Evolutionary conservation across 441 rosid species (phyloP), one percentile per base, ranked within the genome.

Genomic region (Brassica balearica): DNA sequence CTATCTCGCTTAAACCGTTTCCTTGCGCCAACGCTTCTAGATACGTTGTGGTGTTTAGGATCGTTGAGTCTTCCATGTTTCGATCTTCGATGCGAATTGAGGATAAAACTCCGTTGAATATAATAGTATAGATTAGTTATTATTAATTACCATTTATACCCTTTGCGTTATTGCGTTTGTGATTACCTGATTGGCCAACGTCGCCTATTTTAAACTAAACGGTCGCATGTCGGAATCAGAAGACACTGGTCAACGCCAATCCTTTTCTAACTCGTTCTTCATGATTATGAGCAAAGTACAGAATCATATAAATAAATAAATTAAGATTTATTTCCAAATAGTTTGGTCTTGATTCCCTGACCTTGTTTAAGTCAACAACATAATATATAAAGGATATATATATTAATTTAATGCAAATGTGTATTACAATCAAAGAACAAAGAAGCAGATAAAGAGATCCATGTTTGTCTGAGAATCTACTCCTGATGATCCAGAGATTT

Each of bases 401-500:
- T 19, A 23, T 23, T 23, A 23, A 17, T 5, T 53, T 6, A 48
- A 53, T 32, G 55, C 6, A 11, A 11, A 3, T 61, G 61, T 19
- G 8, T n/a, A 29, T 17, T 41, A 66, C 61, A 65, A 46, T 66
- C 56, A 19, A 53, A 38, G 71, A 53, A 78, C 59, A 69, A 79
- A 46, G 23, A 69, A 68, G 63, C 51, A 64, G 34, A 20, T 0
- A 69, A 14, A 65, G 64, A 19, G 43, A 20, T 69, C 58, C 19
- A 65, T 71, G 38, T 43, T 66, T 75, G 69, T 59, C 53, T 73
- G 41, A 69, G 53, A 9, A 23, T 58, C 82, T 82, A 85, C n/a
- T 77, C 61, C 14, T 86, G 81, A 38, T 66, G 41, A 22, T 84
- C 81, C 78, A 96, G 82, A 78, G 84, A 78, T 79, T 85, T 93